phyloP scores from a whole-genome alignment of 1,139 yeast species.

The Taphrina communis region DNA sequence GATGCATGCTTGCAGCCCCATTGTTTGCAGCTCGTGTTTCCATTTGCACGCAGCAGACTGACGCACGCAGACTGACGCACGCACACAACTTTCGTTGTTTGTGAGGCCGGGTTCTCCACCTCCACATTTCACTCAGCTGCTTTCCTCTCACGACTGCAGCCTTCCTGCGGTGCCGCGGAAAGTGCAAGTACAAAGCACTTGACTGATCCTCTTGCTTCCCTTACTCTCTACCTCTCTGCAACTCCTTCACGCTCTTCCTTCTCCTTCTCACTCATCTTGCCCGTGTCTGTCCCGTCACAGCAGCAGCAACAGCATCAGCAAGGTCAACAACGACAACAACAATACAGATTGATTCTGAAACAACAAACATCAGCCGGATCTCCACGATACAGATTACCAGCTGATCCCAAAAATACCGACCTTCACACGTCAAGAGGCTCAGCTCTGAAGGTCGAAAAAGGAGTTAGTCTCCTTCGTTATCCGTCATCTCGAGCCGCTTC shows the following conservation, averaged over 20 bases:
- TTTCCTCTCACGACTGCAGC: background rate
- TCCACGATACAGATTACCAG: no score
- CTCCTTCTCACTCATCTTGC: no score
- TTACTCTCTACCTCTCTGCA: background rate
- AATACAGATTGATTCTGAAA: background rate
- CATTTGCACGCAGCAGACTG: no score
- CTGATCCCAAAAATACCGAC: no score
- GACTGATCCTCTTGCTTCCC: background rate
- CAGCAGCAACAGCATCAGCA: no score
- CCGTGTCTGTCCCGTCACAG: no score
- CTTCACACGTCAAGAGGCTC: background rate
- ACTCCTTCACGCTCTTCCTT: no score
- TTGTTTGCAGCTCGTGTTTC: no score
- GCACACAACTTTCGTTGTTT: background rate
- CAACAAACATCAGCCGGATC: no score
- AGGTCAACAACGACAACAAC: background rate
- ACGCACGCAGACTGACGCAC: background rate
- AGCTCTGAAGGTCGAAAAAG: background rate
- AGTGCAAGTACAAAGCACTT: constrained; percentile 6
- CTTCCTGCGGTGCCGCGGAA: background rate
- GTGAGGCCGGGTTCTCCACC: background rate
- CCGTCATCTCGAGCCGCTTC: no score
- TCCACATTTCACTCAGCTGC: background rate
- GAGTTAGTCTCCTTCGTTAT: background rate
- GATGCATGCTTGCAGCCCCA: no score